These are phyloP conservation scores for Limtongozyma cylindracea DNA, from an alignment of 805 yeast genomes.

Conservation along the genomic window DNA sequence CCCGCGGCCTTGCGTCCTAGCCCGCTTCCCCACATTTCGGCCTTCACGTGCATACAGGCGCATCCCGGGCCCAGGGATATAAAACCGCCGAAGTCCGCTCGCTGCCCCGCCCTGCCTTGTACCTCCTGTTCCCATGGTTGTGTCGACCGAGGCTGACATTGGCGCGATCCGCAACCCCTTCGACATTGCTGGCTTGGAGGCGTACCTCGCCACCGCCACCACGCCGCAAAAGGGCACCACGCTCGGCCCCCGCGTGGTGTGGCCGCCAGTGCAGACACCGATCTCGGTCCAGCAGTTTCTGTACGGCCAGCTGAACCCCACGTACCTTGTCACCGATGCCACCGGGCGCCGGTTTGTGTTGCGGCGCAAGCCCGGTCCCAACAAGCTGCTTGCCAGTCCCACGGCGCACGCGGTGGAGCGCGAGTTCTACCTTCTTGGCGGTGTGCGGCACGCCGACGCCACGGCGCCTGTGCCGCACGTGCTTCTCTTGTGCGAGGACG, in stretches of 20 bases:
- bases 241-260: no score
- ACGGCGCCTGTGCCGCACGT: constrained; percentile 24
- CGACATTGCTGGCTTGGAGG: constrained; percentile 5
- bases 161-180: constrained; percentile 11
- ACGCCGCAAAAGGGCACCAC: no score
- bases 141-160: constrained; percentile 5
- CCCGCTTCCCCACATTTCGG: no score
- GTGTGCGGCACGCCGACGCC: constrained; percentile 8
- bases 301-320: constrained; percentile 42
- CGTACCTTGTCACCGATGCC: constrained; percentile 21
- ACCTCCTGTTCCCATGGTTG: no score
- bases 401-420: constrained; percentile 41
- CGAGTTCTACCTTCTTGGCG: constrained; percentile 24
- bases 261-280: constrained; percentile 3
- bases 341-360: constrained; percentile 17
- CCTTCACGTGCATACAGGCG: no score
- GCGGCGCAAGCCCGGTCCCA: constrained; percentile 28
- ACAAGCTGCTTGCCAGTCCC: constrained; percentile 19
- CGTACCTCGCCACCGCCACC: constrained; percentile 5
- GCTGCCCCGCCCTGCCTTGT: no score
- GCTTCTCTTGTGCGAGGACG: constrained; percentile 27
- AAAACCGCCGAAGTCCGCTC: no score
- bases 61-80: no score
- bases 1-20: no score
- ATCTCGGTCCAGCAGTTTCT: constrained; percentile 21